Conservation (phyloP, 148 eudicot species). For the Camellia lanceoleosa region DNA sequence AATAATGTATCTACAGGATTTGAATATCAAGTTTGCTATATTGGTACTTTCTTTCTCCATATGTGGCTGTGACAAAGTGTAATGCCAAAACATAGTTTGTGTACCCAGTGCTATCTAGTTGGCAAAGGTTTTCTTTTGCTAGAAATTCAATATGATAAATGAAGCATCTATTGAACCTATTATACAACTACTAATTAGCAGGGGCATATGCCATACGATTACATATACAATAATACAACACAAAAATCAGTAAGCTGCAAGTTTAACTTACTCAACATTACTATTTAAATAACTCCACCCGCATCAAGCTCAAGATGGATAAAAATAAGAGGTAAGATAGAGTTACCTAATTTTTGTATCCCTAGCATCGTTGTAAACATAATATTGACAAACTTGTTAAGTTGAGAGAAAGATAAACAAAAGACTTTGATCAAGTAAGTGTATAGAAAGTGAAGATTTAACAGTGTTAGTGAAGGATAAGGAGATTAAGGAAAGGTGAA, state of each 20-base stretch:
- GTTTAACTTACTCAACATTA: not conserved
- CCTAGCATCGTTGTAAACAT: no score
- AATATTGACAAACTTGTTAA: no score
- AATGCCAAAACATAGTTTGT: not conserved
- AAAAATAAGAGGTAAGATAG: no score
- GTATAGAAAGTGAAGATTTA: no score
- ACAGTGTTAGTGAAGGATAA: no score
- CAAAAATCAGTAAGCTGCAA: not conserved
- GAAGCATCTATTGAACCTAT: not conserved
- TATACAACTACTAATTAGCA: not conserved
- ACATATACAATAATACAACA: slow-evolving; percentile 4
- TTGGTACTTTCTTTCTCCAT: not conserved
- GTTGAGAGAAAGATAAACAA: no score
- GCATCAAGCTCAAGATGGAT: not conserved
- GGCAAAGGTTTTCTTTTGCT: not conserved
- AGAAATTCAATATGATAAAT: not conserved
- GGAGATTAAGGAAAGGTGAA: no score
- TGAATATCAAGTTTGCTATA: not conserved
- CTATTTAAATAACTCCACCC: not conserved
- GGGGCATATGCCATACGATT: not conserved
- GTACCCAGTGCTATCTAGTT: slow-evolving; percentile 7
- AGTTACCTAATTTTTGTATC: no score
- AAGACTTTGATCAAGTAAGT: no score
- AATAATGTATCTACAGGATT: not conserved
- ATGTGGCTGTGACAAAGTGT: not conserved